Evolutionary conservation across 2,329 filamentous ascomycete genomes (phyloP).

Genomic region (Fusarium ramigenum): DNA sequence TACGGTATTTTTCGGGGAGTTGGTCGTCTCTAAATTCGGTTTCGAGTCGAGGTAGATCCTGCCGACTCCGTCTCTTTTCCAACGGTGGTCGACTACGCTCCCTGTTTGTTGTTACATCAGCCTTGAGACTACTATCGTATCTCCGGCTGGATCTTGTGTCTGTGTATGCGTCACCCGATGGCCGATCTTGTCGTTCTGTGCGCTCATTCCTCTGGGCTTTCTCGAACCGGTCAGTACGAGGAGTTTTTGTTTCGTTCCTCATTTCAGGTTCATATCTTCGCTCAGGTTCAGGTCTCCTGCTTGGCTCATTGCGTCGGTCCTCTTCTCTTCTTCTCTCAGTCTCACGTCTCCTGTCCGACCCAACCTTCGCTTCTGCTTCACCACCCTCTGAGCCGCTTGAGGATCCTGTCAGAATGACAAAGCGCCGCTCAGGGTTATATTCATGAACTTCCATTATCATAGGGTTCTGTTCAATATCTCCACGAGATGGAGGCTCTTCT

Average conservation of each 20-base stretch:
- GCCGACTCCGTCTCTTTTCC: conserved; percentile 47
- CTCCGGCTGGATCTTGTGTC: conserved; percentile 21
- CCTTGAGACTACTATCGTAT: conserved; percentile 31
- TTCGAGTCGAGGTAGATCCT: conserved; percentile 56
- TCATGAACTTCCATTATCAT: conserved; percentile 71
- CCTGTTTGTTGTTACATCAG: conserved; percentile 17
- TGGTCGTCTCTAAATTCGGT: conserved; percentile 50
- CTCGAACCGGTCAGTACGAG: conserved; percentile 25
- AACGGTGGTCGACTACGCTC: conserved; percentile 38
- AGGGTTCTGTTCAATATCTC: conserved; percentile 73
- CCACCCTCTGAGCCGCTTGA: conserved; percentile 38
- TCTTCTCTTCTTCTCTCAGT: conserved; percentile 6
- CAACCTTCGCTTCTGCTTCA: conserved; percentile 38
- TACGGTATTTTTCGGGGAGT: conserved; percentile 47
- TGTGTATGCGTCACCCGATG: conserved; percentile 10
- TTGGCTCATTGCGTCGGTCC: conserved; percentile 3
- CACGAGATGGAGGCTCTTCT: conserved; percentile 69
- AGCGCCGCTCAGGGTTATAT: conserved; percentile 70
- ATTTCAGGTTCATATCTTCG: conserved; percentile 22
- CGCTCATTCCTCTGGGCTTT: conserved; percentile 10
- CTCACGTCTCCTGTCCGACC: conserved; percentile 5
- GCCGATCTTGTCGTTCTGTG: conserved; percentile 19
- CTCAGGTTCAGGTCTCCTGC: conserved; percentile 11
- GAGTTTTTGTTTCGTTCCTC: conserved; percentile 1
- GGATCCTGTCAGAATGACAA: conserved; percentile 63